Base-by-base conservation (phyloP, 169 alveolate genomes). In the Plasmodium gaboni region DNA sequence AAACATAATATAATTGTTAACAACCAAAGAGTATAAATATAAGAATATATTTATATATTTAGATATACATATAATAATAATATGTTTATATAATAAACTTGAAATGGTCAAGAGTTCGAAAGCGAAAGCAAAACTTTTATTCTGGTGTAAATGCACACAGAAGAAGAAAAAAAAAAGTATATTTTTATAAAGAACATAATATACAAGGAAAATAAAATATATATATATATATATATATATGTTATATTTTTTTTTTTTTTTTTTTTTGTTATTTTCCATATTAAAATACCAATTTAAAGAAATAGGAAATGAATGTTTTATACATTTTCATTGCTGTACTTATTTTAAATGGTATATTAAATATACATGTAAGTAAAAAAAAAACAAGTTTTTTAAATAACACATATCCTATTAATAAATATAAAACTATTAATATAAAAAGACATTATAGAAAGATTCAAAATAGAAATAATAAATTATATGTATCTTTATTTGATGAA, bases 401-500 rank as follows among this genome's bases (percentile, higher is more conserved):
- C 28, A 26, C 89, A n/a, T 19, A 12, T 60, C 64, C 50, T 13
- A 17, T 78, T 57, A 78, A 65, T 59, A 78, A 65, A 78, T 19
- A 69, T 48, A 65, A 51, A 28, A 64, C 70, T 5, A n/a, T 64
- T 5, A 51, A 78, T 7, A 22, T 64, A 19, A 55, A 26, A 15
- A 78, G 78, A 65, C 19, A 28, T 32, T 64, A 42, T 44, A n/a
- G 70, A 57, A 78, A n/a, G 67, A 26, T 64, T 38, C 64, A 65
- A 51, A 55, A 15, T 13, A 65, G 76, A 44, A 78, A 44, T 13
- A 53, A 65, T 57, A 78, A 65, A 24, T 12, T 67, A 5, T 28
- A n/a, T 59, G 32, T 24, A n/a, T 65, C 76, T 38, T 17, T 78
- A n/a, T 78, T 78, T 78, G 89, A 78, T 22, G 78, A 78, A 42